Evolutionary conservation across 305 asterid genomes (phyloP), one percentile per base, ranked within the genome.

Genomic region (Caryopteris hybrid): DNA sequence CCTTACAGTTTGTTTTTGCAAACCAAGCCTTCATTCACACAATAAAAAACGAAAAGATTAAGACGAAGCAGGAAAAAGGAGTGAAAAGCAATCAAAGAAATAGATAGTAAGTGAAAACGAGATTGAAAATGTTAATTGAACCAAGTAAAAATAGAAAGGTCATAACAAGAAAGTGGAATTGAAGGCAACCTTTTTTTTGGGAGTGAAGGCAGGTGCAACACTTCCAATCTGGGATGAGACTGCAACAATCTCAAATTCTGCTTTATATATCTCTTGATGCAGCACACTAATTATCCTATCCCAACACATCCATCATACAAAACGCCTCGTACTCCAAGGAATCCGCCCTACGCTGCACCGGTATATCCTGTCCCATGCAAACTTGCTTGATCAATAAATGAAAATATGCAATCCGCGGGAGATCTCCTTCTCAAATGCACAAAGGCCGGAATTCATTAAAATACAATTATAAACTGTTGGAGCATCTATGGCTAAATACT

Each of bases 361-460:
- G 86, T 3, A 85, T 76, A 76, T 81, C 82, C 97, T 50, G 71
- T 12, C 11, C 1, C n/a, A 11, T 39, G 2, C 1, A 39, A 39
- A 2, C 31, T 25, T 1, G n/a, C n/a, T n/a, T n/a, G n/a, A n/a
- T n/a, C n/a, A n/a, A n/a, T n/a, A n/a, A n/a, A 85, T 5, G 92
- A 71, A 58, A 88, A 78, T 61, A 88, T 81, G 65, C 93, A 88
- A 63, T 81, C 69, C 0, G 86, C 64, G 58, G 88, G 79, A 57
- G 91, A 88, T 71, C 79, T 82, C 64, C 88, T 81, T 69, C 91
- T 84, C 69, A 86, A 73, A 54, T 86, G 90, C 95, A 66, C 90
- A 87, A 12, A 95, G 86, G 16, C 71, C 66, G 1, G 83, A 77
- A 61, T 68, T 71, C 88, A 83, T 79, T 13, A 25, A 25, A 25